Base-by-base conservation (phyloP, 1,284 basidiomycete species). In the Rhodofomes roseus region DNA sequence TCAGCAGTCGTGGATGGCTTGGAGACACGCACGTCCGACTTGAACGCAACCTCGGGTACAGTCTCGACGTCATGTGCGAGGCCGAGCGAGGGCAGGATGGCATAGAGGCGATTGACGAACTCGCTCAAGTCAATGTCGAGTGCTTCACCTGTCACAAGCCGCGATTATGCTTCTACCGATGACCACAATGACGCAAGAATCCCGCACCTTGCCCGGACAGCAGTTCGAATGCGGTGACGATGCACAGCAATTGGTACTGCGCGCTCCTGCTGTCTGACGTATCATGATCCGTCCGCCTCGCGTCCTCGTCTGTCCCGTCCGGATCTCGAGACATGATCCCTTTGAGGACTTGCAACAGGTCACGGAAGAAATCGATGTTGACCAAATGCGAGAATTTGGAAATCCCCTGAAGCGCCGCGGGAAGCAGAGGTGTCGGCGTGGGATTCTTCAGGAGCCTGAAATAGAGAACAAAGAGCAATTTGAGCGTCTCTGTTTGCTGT, bases 291-390 rank as follows among this genome's bases (percentile, higher is more conserved):
- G 78, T 74, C 56, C 80, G 78, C 34, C 74, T 51, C 50, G 50
- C 74, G 37, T 75, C 77, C 54, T 78, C 76, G 36, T 67, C 66
- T 50, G 70, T 65, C 46, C 48, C 62, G 50, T 56, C 69, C 63
- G 64, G 66, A 56, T 81, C 81, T 62, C 82, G 80, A 57, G 77
- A 70, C 65, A 97, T 86, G 58, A 95, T 85, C 60, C 82, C 81
- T 72, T 93, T 92, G 36, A 99, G 80, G 1, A 97, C 95, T 56
- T 86, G 81, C 75, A 99, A 82, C 51, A 99, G 79, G 76, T 99
- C 97, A 65, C 90, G 89, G 86, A 99, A 99, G 77, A 99, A 99
- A 73, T 99, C 97, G 67, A 99, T 85, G 75, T 98, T 99, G 74
- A 99, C 95, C 59, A 98, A 84, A 73, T 99, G 97, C 0, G 96